Percentiles rank a stretch among this genome's conserved stretches.
These are phyloP conservation scores for Pueraria montana DNA, from an alignment of 306 rosid genomes.

Conservation along the genomic window DNA sequence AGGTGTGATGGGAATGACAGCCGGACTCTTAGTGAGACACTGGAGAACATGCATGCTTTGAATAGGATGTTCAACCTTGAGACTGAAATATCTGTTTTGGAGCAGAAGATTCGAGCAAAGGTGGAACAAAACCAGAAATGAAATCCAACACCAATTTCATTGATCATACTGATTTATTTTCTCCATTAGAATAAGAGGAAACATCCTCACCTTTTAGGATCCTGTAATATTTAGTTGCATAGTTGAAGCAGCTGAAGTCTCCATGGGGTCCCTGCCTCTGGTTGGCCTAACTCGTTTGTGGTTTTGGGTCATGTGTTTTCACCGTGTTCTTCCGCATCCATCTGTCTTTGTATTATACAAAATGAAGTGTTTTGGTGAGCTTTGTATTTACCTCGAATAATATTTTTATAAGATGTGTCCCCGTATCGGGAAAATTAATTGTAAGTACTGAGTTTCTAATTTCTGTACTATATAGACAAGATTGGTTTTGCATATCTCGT, in stretches of 20 bases:
- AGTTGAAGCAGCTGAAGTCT: conserved; percentile 50
- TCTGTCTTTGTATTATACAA: conserved; percentile 56
- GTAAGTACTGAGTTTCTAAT: conserved; percentile 45
- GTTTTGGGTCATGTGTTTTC: conserved; percentile 46
- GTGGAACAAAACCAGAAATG: conserved; percentile 90
- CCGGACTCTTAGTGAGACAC: conserved; percentile 89
- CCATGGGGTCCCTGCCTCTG: conserved; percentile 36
- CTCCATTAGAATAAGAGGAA: conserved; percentile 62
- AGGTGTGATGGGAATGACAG: conserved; percentile 98
- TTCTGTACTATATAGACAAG: conserved; percentile 24
- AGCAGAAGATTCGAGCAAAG: conserved; percentile 94
- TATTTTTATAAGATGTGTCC: conserved; percentile 24
- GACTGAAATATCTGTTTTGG: conserved; percentile 88
- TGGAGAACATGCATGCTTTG: conserved; percentile 98
- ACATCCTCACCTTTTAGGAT: conserved; percentile 53
- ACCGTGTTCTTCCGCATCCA: conserved; percentile 42
- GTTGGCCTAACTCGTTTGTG: conserved; percentile 49
- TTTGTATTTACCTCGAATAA: conserved; percentile 50
- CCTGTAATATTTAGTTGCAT: conserved; percentile 54
- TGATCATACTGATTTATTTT: conserved; percentile 55
- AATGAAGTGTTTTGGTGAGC: conserved; percentile 50
- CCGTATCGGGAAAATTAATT: conserved; percentile 47
- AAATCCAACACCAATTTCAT: conserved; percentile 48
- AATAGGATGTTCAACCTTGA: conserved; percentile 99
- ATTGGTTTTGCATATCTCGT: conserved; percentile 12